Evolutionary conservation across 306 rosid species (phyloP), one percentile per base, ranked within the genome.

Genomic region (Dicorynia guianensis): DNA sequence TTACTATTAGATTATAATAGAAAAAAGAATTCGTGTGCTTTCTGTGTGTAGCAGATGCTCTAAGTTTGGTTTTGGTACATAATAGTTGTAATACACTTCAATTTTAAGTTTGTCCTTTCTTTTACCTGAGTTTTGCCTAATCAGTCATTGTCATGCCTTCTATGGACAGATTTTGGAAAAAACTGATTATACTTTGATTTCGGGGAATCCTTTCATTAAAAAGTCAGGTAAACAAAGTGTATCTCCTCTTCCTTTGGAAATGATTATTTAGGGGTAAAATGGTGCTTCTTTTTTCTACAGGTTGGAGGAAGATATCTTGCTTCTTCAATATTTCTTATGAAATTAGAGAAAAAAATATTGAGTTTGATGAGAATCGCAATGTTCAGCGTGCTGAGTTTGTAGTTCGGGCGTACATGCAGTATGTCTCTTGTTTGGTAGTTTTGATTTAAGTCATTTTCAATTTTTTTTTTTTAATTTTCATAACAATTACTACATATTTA

Each of bases 251-350:
- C 8, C 36, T 8, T 42, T 59, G 69, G 25, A 74, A 49, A 74
- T 34, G n/a, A 30, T 58, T 14, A 36, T n/a, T 33, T 40, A 19
- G 10, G 55, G 61, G 67, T 71, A 72, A 81, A 74, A 11, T 70
- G 64, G 49, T 19, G 40, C 66, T 11, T 40, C 53, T 55, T n/a
- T 72, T 81, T 80, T 77, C 63, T 67, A 38, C 74, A 91, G 98
- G 98, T 62, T 94, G 98, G 98, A 90, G 98, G 85, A 94, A 94
- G 90, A 91, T 94, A 81, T 88, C 97, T 60, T 94, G 93, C 81
- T 94, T 82, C 86, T 94, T 91, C 85, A 91, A 94, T 79, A 86
- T 94, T 77, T 94, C 98, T 66, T 94, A 80, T 81, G 98, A 94
- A 87, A 91, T 94, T 67, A 88, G 87, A 79, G 98, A 94, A 80